phyloP scores from a whole-genome alignment of 1,284 basidiomycete genomes.

The Abortiporus biennis region DNA sequence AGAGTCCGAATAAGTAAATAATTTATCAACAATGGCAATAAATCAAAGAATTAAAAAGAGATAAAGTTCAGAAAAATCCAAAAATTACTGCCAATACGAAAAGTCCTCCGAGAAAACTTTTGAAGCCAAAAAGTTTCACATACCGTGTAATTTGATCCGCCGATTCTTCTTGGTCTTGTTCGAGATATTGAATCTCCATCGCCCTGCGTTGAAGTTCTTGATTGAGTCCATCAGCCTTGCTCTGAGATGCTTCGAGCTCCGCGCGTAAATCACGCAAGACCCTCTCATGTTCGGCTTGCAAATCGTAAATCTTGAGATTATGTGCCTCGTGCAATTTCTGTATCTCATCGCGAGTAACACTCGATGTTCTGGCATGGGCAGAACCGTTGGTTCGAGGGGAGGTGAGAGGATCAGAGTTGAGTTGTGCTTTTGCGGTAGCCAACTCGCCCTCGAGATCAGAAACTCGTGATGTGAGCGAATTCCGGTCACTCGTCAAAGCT shows the following conservation, averaged over 20 bases:
- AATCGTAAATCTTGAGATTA: constrained; percentile 73
- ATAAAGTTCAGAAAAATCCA: constrained; percentile 38
- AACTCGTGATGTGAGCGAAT: constrained; percentile 51
- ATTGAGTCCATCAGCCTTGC: constrained; percentile 49
- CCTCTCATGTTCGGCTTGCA: constrained; percentile 68
- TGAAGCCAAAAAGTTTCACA: constrained; percentile 54
- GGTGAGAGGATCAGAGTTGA: constrained; percentile 38
- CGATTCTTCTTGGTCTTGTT: constrained; percentile 70
- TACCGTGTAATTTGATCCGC: constrained; percentile 74
- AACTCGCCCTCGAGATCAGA: constrained; percentile 73
- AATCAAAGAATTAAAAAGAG: constrained; percentile 24
- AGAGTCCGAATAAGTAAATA: constrained; percentile 13
- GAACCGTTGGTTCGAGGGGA: constrained; percentile 52
- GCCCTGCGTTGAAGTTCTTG: constrained; percentile 59
- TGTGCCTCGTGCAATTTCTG: constrained; percentile 74
- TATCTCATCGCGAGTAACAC: constrained; percentile 67
- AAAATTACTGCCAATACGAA: constrained; percentile 52
- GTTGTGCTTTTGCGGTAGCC: constrained; percentile 51
- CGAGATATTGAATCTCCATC: constrained; percentile 76
- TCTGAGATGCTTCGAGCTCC: constrained; percentile 54
- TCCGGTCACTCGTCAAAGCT: constrained; percentile 48
- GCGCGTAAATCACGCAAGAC: constrained; percentile 48
- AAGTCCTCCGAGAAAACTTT: constrained; percentile 48
- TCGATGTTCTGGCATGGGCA: constrained; percentile 36
- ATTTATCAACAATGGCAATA: constrained; percentile 28